A percentile compares a stretch with the other conserved stretches of the same genome.
Evolutionary conservation across 2,329 filamentous ascomycete genomes (phyloP).

Genomic region (Cladosporium cucumerinum): DNA sequence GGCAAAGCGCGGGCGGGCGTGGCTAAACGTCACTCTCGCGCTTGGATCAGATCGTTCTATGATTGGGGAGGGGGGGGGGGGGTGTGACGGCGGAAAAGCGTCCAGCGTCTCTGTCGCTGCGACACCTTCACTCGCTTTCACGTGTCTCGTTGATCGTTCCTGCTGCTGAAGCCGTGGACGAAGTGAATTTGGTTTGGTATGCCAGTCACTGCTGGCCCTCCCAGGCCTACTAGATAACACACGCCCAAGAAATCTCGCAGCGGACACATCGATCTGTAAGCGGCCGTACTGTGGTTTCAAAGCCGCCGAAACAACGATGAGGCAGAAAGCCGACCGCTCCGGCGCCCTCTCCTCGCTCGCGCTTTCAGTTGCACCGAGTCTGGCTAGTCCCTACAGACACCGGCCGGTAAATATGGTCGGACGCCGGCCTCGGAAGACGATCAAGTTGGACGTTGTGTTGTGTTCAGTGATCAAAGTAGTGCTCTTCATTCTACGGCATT

Average conservation of each 20-base stretch:
- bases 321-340: slow-evolving; percentile 15
- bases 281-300: slow-evolving; percentile 15
- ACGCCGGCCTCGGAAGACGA: slow-evolving; percentile 3
- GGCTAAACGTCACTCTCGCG: slow-evolving; percentile 6
- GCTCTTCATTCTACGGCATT: not conserved
- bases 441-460: not conserved
- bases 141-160: not conserved
- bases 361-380: slow-evolving; percentile 9
- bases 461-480: not conserved
- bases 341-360: slow-evolving; percentile 9
- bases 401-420: slow-evolving; percentile 14
- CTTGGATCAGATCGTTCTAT: slow-evolving; percentile 14
- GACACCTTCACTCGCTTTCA: not conserved
- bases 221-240: not conserved
- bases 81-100: not conserved
- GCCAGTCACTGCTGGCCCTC: not conserved
- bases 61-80: too few species aligned
- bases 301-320: slow-evolving; percentile 16
- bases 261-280: slow-evolving; percentile 13
- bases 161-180: not conserved
- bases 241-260: not conserved
- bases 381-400: not conserved
- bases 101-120: not conserved
- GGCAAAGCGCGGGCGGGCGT: slow-evolving; percentile 3
- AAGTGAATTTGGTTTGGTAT: not conserved